phyloP scores from a whole-genome alignment of 345 rosid species.

The Lepidium africanum region DNA sequence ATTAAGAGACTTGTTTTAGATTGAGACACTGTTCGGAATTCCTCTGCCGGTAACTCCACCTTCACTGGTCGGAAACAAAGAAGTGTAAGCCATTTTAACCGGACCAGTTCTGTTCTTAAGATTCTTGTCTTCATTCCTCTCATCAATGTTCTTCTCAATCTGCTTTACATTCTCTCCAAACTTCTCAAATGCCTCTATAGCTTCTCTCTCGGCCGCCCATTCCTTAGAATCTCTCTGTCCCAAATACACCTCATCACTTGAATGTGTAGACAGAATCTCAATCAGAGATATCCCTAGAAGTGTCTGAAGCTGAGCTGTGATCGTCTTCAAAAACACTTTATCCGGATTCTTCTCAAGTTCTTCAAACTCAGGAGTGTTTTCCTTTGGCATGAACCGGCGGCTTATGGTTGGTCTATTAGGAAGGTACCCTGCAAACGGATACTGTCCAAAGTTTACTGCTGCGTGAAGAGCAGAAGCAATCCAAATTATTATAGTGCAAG shows the following conservation, averaged over 20 bases:
- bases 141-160: slow-evolving; percentile 38
- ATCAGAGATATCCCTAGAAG: slow-evolving; percentile 40
- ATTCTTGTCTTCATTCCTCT: slow-evolving; percentile 28
- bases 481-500: slow-evolving; percentile 71
- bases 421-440: slow-evolving; percentile 57
- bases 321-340: slow-evolving; percentile 41
- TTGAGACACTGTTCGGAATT: slow-evolving; percentile 60
- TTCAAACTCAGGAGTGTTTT: slow-evolving; percentile 44
- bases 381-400: slow-evolving; percentile 47
- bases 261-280: slow-evolving; percentile 54
- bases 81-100: slow-evolving; percentile 46
- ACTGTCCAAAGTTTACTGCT: slow-evolving; percentile 64
- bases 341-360: slow-evolving; percentile 44
- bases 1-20: slow-evolving; percentile 15
- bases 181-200: slow-evolving; percentile 35
- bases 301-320: slow-evolving; percentile 42
- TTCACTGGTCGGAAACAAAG: slow-evolving; percentile 41
- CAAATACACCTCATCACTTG: slow-evolving; percentile 52
- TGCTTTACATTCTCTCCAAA: slow-evolving; percentile 40
- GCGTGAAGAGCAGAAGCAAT: slow-evolving; percentile 71
- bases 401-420: slow-evolving; percentile 59
- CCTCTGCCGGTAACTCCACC: slow-evolving; percentile 49
- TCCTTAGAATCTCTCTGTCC: slow-evolving; percentile 46
- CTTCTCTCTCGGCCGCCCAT: slow-evolving; percentile 47
- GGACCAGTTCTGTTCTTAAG: slow-evolving; percentile 53